phyloP scores from a whole-genome alignment of 805 yeast genomes.

The Yarrowia divulgata region DNA sequence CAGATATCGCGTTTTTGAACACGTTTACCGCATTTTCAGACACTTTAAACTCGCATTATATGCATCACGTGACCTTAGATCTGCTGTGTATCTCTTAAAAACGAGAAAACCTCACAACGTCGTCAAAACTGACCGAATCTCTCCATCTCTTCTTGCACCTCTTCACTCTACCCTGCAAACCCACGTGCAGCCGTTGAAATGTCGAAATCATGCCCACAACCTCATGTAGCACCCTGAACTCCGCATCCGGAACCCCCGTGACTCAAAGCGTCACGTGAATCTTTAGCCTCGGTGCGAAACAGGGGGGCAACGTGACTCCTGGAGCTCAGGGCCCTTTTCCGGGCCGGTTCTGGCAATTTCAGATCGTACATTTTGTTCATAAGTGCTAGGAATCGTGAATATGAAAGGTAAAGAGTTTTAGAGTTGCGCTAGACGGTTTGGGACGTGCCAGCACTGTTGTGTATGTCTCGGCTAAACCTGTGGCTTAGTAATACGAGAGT shows the following conservation, averaged over 20 bases:
- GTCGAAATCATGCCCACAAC: background rate
- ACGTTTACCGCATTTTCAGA: no score
- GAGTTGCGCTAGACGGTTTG: background rate
- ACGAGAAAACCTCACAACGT: no score
- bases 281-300: background rate
- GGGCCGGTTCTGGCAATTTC: background rate
- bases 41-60: no score
- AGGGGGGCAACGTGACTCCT: background rate
- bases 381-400: background rate
- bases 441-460: background rate
- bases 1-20: no score
- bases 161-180: no score
- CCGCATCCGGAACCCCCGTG: background rate
- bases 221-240: background rate
- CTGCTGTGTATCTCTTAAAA: no score
- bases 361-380: background rate
- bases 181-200: constrained; percentile 4
- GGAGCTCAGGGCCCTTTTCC: background rate
- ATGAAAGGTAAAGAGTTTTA: background rate
- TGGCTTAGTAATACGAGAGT: background rate
- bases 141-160: no score
- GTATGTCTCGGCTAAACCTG: background rate
- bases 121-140: no score
- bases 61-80: no score
- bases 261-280: background rate